Base-by-base conservation (phyloP, 78 protist genomes). In the slime mould (Dictyostelium discoideum) region DNA sequence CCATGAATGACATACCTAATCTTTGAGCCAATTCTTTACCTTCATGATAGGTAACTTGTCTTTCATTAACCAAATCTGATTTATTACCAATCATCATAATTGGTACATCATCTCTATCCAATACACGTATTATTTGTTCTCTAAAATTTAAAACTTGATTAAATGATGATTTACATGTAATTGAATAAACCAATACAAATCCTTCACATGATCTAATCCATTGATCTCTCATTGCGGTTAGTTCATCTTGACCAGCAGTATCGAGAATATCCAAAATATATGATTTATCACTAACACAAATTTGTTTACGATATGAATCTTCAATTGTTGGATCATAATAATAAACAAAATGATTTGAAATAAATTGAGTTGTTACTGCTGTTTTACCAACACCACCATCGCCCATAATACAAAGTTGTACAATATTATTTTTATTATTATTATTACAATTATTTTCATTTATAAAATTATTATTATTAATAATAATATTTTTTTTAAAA, bases 41-140 rank as follows among this genome's bases (percentile, higher is more conserved):
- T 37, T 97, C 98, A 63, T 97, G 96, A 50, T 48, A 65, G 29
- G 97, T 8, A 7, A 97, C 97, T 48, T 94, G 88, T 54, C 97
- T 67, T 14, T 81, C 74, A 18, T 86, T 69, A 14, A 74, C 81
- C n/a, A 99, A 96, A 89, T 99, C 99, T 78, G 97, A 50, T 98
- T 99, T 99, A 98, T 99, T 99, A 24, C 99, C 99, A 29, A 99
- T 98, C 13, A 99, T 97, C 98, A 99, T 97, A 50, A 99, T 96
- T 48, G 99, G 99, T 5, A 98, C 16, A 14, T 98, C 96, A 77
- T 98, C 92, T 20, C 85, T 83, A 89, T 97, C 99, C 0, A 99
- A 99, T 37, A 98, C 98, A 14, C 97, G 92, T 3, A 97, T 46
- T 7, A 97, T 84, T 76, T 98, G 98, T 32, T 96, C 94, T 29